Evolutionary conservation across 768 basidiomycete species (phyloP).

Genomic region (Tubosaeta sp.): DNA sequence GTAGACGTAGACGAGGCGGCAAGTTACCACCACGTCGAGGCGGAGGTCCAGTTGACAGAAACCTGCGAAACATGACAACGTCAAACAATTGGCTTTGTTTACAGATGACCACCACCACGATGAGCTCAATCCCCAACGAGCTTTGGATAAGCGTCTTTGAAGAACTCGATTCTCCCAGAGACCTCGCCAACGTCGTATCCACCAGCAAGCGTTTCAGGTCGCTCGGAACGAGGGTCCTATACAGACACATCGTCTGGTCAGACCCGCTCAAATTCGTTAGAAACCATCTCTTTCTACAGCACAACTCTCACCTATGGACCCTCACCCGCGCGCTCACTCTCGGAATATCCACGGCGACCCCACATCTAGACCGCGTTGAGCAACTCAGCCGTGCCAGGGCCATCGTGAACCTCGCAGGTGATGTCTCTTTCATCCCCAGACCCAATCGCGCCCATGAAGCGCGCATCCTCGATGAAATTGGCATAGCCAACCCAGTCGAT

Average conservation of each 20-base stretch:
- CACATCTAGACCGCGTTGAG: constrained; percentile 22
- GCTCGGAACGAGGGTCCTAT: constrained; percentile 28
- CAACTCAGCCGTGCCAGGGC: constrained; percentile 27
- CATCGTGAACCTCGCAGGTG: constrained; percentile 16
- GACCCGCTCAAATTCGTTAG: constrained; percentile 26
- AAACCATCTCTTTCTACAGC: constrained; percentile 17
- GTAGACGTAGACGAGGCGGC: neutral
- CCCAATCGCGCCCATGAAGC: constrained; percentile 21
- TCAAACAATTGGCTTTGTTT: neutral
- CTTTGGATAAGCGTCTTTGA: constrained; percentile 39
- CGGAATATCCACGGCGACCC: constrained; percentile 21
- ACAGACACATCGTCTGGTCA: constrained; percentile 33
- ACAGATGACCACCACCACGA: neutral
- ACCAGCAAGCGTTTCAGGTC: constrained; percentile 29
- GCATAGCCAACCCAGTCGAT: constrained; percentile 16
- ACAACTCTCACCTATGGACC: constrained; percentile 4
- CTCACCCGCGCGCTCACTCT: constrained; percentile 23
- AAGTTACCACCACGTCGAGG: neutral
- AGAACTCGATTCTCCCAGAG: constrained; percentile 24
- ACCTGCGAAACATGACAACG: neutral
- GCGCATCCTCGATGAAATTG: constrained; percentile 23
- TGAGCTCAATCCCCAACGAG: constrained; percentile 32
- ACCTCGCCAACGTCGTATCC: constrained; percentile 31
- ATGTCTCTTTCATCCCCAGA: constrained; percentile 13
- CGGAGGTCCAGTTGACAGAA: neutral